Base-by-base conservation (phyloP, 2,329 filamentous ascomycete species). In the Lachnellula arida region DNA sequence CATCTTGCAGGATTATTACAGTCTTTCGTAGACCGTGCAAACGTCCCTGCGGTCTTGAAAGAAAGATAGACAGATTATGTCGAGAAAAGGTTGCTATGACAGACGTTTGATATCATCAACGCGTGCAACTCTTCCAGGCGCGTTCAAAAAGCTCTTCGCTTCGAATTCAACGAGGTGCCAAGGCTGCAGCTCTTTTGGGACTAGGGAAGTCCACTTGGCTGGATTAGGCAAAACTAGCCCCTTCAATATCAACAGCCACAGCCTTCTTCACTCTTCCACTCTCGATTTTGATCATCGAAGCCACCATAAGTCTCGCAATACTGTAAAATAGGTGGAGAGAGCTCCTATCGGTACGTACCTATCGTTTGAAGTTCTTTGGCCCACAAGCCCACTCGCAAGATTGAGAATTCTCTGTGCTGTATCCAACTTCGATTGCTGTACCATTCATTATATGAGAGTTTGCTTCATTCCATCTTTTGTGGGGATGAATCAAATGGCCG, bases 1-100 rank as follows among this genome's bases (percentile, higher is more conserved):
- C 80, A 84, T 84, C 53, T 75, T 82, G 72, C 35, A 51, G 48
- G 55, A 56, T 54, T 46, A 47, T 39, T 9, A 49, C 53, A 57
- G 57, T 58, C 44, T 55, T 60, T 57, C 35, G 43, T 48, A 59
- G 57, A 61, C 60, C 51, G 54, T 53, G 28, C 49, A 53, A 32
- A 43, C 22, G 42, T 52, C 46, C 23, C 48, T 39, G 11, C 49
- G 51, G 35, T 50, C 34, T 47, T 12, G 17, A 49, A 54, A 40
- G 34, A 54, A 28, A 32, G 43, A 12, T 28, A 23, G 17, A 56
- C 42, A 49, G 32, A 19, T 40, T 42, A 54, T 48, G 35, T 52
- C 43, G 49, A 25, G 48, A 57, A 46, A 35, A 17, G 51, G 50
- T 46, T 50, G 56, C 39, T 50, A 44, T 55, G 32, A 42, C 25